Evolutionary conservation across 805 yeast genomes (phyloP).

Genomic region (Lachancea quebecensis): DNA sequence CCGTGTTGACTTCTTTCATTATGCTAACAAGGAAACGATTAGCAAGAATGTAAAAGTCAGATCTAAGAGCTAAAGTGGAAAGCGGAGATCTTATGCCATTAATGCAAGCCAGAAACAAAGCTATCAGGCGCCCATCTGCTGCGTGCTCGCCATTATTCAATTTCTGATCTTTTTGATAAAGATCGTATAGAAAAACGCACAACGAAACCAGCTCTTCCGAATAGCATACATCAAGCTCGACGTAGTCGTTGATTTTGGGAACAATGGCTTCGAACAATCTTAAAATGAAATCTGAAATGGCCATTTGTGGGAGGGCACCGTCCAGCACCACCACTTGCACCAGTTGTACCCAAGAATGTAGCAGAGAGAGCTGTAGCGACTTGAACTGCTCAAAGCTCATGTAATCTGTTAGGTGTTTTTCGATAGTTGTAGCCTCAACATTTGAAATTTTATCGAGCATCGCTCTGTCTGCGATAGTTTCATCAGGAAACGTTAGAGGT

Average conservation of each 20-base stretch:
- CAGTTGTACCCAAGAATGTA: constrained; percentile 79
- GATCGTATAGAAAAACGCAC: constrained; percentile 61
- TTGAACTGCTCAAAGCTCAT: constrained; percentile 43
- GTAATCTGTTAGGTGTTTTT: constrained; percentile 37
- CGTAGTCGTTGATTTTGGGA: constrained; percentile 70
- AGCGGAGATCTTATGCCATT: constrained; percentile 66
- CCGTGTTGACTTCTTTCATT: constrained; percentile 35
- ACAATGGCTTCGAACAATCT: constrained; percentile 70
- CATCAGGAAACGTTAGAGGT: constrained; percentile 5
- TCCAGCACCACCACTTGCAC: constrained; percentile 68
- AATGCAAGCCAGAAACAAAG: constrained; percentile 67
- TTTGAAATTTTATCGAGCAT: constrained; percentile 14
- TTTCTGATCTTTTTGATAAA: constrained; percentile 46
- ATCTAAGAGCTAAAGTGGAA: constrained; percentile 59
- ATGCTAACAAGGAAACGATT: constrained; percentile 56
- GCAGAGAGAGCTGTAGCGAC: constrained; percentile 48
- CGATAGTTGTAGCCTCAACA: constrained; percentile 23
- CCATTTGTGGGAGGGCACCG: constrained; percentile 39
- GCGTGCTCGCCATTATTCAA: constrained; percentile 29
- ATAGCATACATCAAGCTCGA: constrained; percentile 55
- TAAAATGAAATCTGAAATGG: constrained; percentile 57
- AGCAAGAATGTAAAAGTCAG: constrained; percentile 71
- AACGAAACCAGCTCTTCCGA: constrained; percentile 74
- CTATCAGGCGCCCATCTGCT: constrained; percentile 52
- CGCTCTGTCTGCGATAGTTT: constrained; percentile 13